A percentile compares a stretch with the other conserved stretches of the same genome.
Evolutionary conservation across 495 filamentous ascomycete genomes (phyloP).

Genomic region (Tuber brumale): DNA sequence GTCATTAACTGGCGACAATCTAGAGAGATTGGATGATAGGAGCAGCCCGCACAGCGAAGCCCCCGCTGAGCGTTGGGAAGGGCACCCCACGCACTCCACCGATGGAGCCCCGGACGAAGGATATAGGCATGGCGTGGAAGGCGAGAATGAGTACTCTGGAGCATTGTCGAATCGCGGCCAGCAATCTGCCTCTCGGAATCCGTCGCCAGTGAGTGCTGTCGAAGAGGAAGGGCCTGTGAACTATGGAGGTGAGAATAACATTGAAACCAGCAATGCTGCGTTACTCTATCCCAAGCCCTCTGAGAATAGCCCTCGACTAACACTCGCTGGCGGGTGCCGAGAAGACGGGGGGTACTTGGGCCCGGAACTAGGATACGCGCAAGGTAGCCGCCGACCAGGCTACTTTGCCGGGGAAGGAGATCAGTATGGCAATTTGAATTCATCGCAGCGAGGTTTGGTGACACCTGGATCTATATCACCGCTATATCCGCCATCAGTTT

Average conservation of each 20-base stretch:
- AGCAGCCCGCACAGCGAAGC: neutral
- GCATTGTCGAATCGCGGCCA: neutral
- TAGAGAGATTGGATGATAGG: neutral
- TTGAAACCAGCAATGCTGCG: neutral
- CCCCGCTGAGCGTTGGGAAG: neutral
- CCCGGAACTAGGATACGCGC: neutral
- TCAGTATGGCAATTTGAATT: neutral
- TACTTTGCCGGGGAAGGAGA: neutral
- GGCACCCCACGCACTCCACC: neutral
- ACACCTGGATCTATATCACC: neutral
- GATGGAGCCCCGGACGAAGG: neutral
- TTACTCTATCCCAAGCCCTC: neutral
- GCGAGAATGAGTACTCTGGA: neutral
- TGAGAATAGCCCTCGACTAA: neutral
- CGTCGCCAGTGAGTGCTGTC: neutral
- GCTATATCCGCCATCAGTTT: constrained; percentile 8
- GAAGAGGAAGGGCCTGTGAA: neutral
- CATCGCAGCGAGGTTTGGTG: neutral
- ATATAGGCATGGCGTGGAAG: neutral
- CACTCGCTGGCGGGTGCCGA: neutral
- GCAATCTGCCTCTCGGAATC: neutral
- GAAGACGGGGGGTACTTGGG: neutral
- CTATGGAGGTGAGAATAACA: neutral
- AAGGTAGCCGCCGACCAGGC: neutral
- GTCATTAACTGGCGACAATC: neutral